A percentile compares a stretch with the other conserved stretches of the same genome.
phyloP scores from a whole-genome alignment of 169 alveolate genomes.

The Eimeria tenella region DNA sequence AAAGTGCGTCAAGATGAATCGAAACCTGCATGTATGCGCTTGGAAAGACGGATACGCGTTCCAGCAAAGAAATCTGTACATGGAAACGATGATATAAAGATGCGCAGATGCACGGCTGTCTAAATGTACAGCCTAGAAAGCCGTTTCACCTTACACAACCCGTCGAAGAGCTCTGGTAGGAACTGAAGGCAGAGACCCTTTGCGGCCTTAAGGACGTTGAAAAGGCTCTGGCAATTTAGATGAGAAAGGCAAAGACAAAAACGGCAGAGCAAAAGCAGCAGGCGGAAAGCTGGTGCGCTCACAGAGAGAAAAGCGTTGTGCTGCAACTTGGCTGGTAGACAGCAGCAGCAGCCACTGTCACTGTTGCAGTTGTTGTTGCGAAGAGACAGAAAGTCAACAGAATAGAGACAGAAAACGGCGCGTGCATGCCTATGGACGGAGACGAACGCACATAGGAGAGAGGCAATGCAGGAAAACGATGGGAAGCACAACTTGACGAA shows the following conservation, averaged over 20 bases:
- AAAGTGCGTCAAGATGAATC: too few relatives aligned
- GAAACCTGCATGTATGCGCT: too few relatives aligned
- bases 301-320: background rate
- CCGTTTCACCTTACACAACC: conserved; percentile 72
- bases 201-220: conserved; percentile 79
- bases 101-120: background rate
- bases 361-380: background rate
- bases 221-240: conserved; percentile 47
- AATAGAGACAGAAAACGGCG: background rate
- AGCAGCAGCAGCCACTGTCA: background rate
- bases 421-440: background rate
- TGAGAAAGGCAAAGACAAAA: background rate
- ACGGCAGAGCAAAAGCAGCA: background rate
- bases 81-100: background rate
- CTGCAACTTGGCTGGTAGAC: background rate
- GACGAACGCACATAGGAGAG: background rate
- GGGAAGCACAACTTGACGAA: background rate
- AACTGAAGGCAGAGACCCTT: conserved; percentile 26
- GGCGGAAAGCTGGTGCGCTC: background rate
- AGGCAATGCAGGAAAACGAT: background rate
- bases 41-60: too few relatives aligned
- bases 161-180: conserved; percentile 74
- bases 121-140: too few relatives aligned
- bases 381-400: background rate
- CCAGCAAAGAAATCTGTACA: background rate